Percentiles rank a stretch among this genome's conserved stretches.
These are phyloP conservation scores for Cyclospora cayetanensis DNA, from an alignment of 169 alveolate genomes.

Conservation along the genomic window DNA sequence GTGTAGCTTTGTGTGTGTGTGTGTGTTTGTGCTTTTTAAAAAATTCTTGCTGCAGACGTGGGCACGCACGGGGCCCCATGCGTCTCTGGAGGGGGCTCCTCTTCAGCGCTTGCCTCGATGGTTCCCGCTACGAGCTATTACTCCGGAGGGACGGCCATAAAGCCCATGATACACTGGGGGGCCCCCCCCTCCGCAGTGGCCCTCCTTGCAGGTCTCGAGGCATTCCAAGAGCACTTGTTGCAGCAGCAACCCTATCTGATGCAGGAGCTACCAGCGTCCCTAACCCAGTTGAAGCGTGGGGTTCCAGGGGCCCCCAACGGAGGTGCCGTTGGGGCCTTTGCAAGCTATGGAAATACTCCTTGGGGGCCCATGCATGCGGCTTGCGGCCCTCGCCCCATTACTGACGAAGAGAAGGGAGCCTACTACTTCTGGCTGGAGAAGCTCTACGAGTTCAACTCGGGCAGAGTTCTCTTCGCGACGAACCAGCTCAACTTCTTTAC, in stretches of 20 bases:
- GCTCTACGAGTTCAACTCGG: slow-evolving; percentile 58
- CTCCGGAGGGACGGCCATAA: not conserved
- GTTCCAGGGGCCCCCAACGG: not conserved
- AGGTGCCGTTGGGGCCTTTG: not conserved
- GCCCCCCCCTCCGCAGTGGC: slow-evolving; percentile 57
- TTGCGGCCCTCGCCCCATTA: slow-evolving; percentile 58
- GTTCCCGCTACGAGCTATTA: not conserved
- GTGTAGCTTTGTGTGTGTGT: no score
- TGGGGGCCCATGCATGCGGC: slow-evolving; percentile 54
- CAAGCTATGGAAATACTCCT: not conserved
- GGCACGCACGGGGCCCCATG: not conserved
- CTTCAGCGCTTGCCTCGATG: no score
- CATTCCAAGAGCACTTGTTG: slow-evolving; percentile 30
- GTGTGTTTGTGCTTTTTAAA: no score
- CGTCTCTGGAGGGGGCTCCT: not conserved
- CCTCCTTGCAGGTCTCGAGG: slow-evolving; percentile 19
- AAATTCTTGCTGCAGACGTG: not conserved
- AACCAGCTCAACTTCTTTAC: slow-evolving; percentile 59
- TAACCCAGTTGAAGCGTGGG: not conserved
- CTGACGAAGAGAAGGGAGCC: slow-evolving; percentile 25
- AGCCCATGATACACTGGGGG: slow-evolving; percentile 61
- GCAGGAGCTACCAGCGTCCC: slow-evolving; percentile 60
- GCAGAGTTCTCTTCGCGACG: slow-evolving; percentile 54
- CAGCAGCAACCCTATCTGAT: slow-evolving; percentile 44
- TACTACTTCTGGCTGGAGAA: slow-evolving; percentile 64